phyloP scores from a whole-genome alignment of 352 stramenopile species.

The Globisporangium polare region DNA sequence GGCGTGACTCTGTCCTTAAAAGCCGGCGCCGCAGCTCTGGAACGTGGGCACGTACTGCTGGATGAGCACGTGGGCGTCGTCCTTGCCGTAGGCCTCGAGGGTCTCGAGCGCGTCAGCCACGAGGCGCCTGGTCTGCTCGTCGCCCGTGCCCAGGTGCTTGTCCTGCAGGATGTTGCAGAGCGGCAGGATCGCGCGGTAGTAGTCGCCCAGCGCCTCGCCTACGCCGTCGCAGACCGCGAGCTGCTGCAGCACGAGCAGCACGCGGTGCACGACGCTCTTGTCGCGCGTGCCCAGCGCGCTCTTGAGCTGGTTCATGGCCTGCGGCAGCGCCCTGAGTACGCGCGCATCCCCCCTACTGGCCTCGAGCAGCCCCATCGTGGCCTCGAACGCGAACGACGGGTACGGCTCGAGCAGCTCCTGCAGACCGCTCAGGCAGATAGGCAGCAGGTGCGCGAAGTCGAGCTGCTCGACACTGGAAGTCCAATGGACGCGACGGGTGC shows the following conservation, averaged over 20 bases:
- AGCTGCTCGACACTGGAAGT: slow-evolving; percentile 51
- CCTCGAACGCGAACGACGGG: slow-evolving; percentile 65
- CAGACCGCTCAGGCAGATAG: slow-evolving; percentile 70
- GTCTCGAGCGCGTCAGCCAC: slow-evolving; percentile 68
- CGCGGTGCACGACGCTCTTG: slow-evolving; percentile 59
- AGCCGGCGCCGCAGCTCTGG: slow-evolving; percentile 31
- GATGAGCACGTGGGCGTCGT: slow-evolving; percentile 66
- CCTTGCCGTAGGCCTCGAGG: slow-evolving; percentile 63
- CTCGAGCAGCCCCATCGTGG: slow-evolving; percentile 60
- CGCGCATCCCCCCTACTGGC: slow-evolving; percentile 35
- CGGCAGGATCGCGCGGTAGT: slow-evolving; percentile 73
- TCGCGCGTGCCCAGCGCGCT: slow-evolving; percentile 57
- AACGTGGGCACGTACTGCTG: slow-evolving; percentile 77
- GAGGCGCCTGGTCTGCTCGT: slow-evolving; percentile 51
- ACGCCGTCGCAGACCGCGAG: slow-evolving; percentile 66
- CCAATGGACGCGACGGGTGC: slow-evolving; percentile 51
- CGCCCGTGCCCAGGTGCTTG: slow-evolving; percentile 66
- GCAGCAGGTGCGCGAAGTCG: slow-evolving; percentile 63
- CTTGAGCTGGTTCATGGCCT: slow-evolving; percentile 63
- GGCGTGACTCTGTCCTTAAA: neutral
- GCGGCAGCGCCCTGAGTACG: slow-evolving; percentile 52
- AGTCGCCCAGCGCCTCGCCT: slow-evolving; percentile 53
- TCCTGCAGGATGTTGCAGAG: slow-evolving; percentile 82
- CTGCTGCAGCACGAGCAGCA: slow-evolving; percentile 70
- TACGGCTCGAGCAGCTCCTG: slow-evolving; percentile 75